A percentile compares a stretch with the other conserved stretches of the same genome.
phyloP scores from a whole-genome alignment of 2,329 filamentous ascomycete genomes.

The Periconia macrospinosa region DNA sequence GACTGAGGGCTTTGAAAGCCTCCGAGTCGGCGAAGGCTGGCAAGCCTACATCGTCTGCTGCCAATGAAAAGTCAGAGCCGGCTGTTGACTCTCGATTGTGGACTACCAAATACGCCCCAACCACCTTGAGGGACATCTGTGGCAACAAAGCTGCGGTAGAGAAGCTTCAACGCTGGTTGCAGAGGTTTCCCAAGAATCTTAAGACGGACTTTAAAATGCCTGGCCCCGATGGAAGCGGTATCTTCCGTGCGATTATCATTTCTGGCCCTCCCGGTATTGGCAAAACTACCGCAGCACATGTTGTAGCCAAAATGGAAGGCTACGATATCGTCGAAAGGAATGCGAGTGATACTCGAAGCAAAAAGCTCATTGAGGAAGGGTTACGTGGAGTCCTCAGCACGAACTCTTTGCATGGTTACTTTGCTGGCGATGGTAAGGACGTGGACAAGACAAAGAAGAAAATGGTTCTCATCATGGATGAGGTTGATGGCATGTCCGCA shows the following conservation, averaged over 20 bases:
- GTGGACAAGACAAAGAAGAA: conserved; percentile 86
- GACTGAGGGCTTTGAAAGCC: conserved; percentile 54
- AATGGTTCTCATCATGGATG: conserved; percentile 95
- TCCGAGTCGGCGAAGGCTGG: conserved; percentile 33
- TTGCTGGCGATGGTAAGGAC: conserved; percentile 78
- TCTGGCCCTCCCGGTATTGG: conserved; percentile 95
- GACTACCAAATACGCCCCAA: conserved; percentile 94
- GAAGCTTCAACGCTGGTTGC: conserved; percentile 85
- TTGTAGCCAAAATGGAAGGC: conserved; percentile 89
- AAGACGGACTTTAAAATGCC: conserved; percentile 80
- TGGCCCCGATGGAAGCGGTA: conserved; percentile 82
- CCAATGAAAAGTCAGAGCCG: conserved; percentile 19
- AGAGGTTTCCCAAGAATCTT: conserved; percentile 76
- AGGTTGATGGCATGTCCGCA: conserved; percentile 98
- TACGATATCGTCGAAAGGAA: conserved; percentile 95
- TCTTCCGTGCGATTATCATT: conserved; percentile 87
- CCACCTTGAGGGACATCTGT: conserved; percentile 82
- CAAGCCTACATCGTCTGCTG: conserved; percentile 40
- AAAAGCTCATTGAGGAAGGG: conserved; percentile 88
- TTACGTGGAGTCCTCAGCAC: conserved; percentile 92
- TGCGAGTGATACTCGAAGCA: conserved; percentile 92
- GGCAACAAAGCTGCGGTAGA: conserved; percentile 92
- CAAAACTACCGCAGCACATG: conserved; percentile 94
- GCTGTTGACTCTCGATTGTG: conserved; percentile 60
- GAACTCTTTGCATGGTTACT: conserved; percentile 88